Evolutionary conservation across 139 green algal genomes (phyloP), one percentile per base, ranked within the genome.

Genomic region (Spirogloea muscicola): DNA sequence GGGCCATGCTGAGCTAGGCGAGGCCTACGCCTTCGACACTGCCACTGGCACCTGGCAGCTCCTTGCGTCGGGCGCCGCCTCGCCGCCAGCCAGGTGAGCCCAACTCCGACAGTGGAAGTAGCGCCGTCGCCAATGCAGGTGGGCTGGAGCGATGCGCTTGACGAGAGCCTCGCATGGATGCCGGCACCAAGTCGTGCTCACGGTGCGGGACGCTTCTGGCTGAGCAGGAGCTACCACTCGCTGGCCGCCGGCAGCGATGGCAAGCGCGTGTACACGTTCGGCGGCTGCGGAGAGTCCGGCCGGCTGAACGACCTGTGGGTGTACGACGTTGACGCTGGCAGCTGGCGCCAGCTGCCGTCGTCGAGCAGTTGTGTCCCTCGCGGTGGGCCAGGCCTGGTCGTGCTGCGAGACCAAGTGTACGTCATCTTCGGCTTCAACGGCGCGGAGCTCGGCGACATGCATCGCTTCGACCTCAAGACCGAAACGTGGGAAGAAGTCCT

Each of bases 201-300:
- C n/a, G n/a, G n/a, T n/a, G n/a, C n/a, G n/a, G n/a, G n/a, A n/a
- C 3, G 18, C 10, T 3, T 21, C 7, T 66, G 31, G 21, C 6
- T 16, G 31, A 27, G 33, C 37, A 68, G 37, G 38, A 82, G 66
- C 61, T 88, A 84, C 62, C 84, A 88, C 40, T 42, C 80, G 33
- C 81, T 81, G 72, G 62, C 64, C 18, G 61, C 71, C 18, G 57
- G 69, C 5, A n/a, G 34, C 7, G 18, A 63, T 16, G 49, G 37
- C 7, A 3, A 3, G n/a, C 75, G 74, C 40, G 36, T 90, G 5
- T 90, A 86, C 57, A 51, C 86, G 2, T 90, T 90, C 63, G 86
- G 86, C 21, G 84, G 86, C 27, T 90, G 86, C 66, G 84, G 79
- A 7, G 68, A 62, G 33, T 31, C 58, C 3, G 85, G 80, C 1